A percentile compares a stretch with the other conserved stretches of the same genome.
phyloP scores from a whole-genome alignment of 78 protist species.

The Reticulomyxa filosa region DNA sequence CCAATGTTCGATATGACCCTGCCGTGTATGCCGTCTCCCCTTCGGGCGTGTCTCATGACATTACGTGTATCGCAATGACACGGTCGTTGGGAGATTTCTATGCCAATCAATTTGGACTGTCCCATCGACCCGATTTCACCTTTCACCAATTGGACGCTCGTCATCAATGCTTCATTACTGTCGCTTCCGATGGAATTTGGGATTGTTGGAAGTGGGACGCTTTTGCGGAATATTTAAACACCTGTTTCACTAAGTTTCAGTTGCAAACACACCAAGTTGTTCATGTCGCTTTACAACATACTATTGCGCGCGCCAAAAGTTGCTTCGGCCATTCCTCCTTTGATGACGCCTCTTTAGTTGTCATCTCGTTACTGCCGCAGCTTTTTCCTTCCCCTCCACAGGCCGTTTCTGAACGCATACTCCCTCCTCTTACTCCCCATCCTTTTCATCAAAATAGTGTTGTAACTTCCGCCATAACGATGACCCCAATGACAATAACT shows the following conservation, averaged over 20 bases:
- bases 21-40: conserved; percentile 5
- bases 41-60: neutral
- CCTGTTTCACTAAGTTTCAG: no score
- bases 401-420: no score
- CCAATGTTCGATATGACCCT: conserved; percentile 1
- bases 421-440: no score
- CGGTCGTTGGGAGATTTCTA: conserved; percentile 1
- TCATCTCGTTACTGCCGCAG: no score
- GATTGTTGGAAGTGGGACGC: conserved; percentile 4
- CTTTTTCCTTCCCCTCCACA: no score
- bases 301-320: neutral
- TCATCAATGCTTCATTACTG: neutral
- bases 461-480: no score
- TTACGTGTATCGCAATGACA: neutral
- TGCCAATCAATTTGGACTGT: neutral
- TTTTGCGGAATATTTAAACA: neutral
- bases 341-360: neutral
- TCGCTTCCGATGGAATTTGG: conserved; percentile 3
- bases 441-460: no score
- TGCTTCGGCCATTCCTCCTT: neutral
- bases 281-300: neutral
- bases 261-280: neutral
- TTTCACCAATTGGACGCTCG: neutral
- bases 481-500: no score
- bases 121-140: neutral